Conservation (phyloP, 306 rosid genomes). For the Vigna angularis region DNA sequence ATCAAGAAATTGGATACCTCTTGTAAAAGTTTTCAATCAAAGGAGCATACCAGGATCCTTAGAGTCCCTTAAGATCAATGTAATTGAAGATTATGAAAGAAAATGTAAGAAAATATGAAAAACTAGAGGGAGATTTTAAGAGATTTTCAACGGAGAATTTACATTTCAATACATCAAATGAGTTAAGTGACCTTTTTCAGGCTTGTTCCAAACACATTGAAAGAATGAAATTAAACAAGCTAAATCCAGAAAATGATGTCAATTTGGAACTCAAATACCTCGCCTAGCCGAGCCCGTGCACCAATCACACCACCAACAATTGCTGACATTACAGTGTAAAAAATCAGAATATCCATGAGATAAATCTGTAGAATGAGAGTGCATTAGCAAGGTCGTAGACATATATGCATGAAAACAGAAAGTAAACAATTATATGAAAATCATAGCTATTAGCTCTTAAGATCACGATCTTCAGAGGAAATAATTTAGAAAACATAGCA, state of each 20-base stretch:
- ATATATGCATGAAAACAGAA: slow-evolving; percentile 17
- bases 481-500: too few species aligned
- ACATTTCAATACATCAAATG: not conserved
- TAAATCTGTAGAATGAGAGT: slow-evolving; percentile 72
- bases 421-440: slow-evolving; percentile 11
- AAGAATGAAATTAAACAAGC: slow-evolving; percentile 14
- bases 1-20: too few species aligned
- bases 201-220: not conserved
- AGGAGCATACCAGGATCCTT: too few species aligned
- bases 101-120: too few species aligned
- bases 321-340: slow-evolving; percentile 94
- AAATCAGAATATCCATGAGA: slow-evolving; percentile 93
- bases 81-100: too few species aligned
- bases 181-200: not conserved
- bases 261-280: slow-evolving; percentile 60
- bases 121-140: not conserved
- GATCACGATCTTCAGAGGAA: too few species aligned
- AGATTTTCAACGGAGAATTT: not conserved
- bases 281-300: slow-evolving; percentile 94
- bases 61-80: too few species aligned
- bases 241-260: not conserved
- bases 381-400: slow-evolving; percentile 41
- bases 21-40: too few species aligned
- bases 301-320: slow-evolving; percentile 94
- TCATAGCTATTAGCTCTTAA: not conserved